phyloP scores from a whole-genome alignment of 148 eudicot genomes.

The Suaeda aralocaspica region DNA sequence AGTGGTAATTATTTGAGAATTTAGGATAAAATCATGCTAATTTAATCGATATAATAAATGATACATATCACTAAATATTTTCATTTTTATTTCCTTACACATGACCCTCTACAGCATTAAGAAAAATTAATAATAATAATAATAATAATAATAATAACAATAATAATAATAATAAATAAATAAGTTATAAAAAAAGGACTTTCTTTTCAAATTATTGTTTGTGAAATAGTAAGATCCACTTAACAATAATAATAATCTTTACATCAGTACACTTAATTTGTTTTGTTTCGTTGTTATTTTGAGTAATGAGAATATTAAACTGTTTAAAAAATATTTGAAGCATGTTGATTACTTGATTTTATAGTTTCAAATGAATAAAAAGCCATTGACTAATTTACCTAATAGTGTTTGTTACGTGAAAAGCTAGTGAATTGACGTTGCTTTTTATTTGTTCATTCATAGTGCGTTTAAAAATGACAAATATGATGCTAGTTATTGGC shows the following conservation, averaged over 20 bases:
- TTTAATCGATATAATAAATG: no score
- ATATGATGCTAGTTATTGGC: slow-evolving; percentile 6
- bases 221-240: slow-evolving; percentile 15
- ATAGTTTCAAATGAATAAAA: no score
- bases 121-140: no score
- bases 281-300: slow-evolving; percentile 11
- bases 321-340: not conserved
- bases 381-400: not conserved
- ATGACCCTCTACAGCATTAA: no score
- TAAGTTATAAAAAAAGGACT: no score
- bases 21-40: no score
- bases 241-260: not conserved
- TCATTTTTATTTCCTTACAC: no score
- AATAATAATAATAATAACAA: no score
- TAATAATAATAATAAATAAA: no score
- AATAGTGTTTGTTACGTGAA: not conserved
- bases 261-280: not conserved
- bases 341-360: no score
- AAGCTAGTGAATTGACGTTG: not conserved
- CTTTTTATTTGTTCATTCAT: not conserved
- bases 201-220: not conserved
- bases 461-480: slow-evolving; percentile 1
- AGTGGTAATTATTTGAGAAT: no score
- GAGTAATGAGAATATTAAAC: slow-evolving; percentile 5
- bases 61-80: no score